phyloP scores from a whole-genome alignment of 805 yeast genomes.

The Candida pseudofarinosa region DNA sequence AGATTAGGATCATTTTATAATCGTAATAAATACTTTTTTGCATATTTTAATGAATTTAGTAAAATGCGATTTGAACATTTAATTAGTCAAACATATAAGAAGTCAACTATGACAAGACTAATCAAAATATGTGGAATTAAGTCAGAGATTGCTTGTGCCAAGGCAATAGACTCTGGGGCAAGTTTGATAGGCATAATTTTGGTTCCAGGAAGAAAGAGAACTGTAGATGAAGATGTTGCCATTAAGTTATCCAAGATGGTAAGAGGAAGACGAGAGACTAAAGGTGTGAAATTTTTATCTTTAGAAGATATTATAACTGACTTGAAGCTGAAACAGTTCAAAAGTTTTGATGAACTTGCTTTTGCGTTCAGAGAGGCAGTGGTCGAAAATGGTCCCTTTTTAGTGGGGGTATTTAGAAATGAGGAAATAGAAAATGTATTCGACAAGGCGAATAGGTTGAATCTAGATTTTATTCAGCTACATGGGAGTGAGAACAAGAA shows the following conservation, averaged over 20 bases:
- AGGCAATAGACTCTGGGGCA: conserved; percentile 70
- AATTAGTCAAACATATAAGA: no score
- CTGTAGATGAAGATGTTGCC: conserved; percentile 43
- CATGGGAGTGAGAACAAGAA: conserved; percentile 68
- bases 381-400: conserved; percentile 52
- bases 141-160: conserved; percentile 61
- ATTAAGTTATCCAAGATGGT: conserved; percentile 24
- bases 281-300: conserved; percentile 14
- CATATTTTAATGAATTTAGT: not conserved
- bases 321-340: conserved; percentile 11
- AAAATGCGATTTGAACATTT: not conserved
- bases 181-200: conserved; percentile 78
- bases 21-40: not conserved
- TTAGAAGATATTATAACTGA: conserved; percentile 13
- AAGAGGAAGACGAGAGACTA: conserved; percentile 15
- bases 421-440: conserved; percentile 66
- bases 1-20: not conserved
- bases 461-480: conserved; percentile 76
- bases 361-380: conserved; percentile 15
- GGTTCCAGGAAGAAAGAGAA: conserved; percentile 78
- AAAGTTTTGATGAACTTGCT: conserved; percentile 26
- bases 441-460: conserved; percentile 36
- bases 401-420: conserved; percentile 90
- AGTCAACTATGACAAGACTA: conserved; percentile 27
- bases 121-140: conserved; percentile 86